These are phyloP conservation scores for Ophiostoma australiae DNA, from an alignment of 2,329 filamentous ascomycete species.

Conservation along the genomic window DNA sequence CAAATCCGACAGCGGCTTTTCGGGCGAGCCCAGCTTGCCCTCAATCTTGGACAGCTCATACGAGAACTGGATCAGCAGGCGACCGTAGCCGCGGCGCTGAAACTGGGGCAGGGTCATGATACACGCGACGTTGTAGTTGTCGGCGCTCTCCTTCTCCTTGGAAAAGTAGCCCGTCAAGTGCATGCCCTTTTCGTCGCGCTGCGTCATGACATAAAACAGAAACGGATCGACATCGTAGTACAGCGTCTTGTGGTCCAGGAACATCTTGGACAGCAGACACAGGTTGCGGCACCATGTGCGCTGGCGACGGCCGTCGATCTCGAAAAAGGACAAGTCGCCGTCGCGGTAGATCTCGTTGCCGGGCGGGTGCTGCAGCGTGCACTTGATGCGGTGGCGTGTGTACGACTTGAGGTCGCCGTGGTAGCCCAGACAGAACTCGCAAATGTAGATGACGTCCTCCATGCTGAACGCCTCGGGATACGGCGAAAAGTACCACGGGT, in stretches of 20 bases:
- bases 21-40: slow-evolving; percentile 88
- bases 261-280: slow-evolving; percentile 90
- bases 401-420: slow-evolving; percentile 81
- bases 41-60: slow-evolving; percentile 96
- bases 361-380: slow-evolving; percentile 83
- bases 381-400: slow-evolving; percentile 80
- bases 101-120: slow-evolving; percentile 95
- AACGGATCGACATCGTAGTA: slow-evolving; percentile 99
- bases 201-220: slow-evolving; percentile 96
- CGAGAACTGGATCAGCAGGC: slow-evolving; percentile 91
- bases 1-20: slow-evolving; percentile 92
- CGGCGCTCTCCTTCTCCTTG: slow-evolving; percentile 95
- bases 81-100: slow-evolving; percentile 89
- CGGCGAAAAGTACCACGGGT: slow-evolving; percentile 98
- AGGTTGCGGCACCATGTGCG: slow-evolving; percentile 95
- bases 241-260: slow-evolving; percentile 94
- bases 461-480: slow-evolving; percentile 87
- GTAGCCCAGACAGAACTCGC: slow-evolving; percentile 94
- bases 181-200: slow-evolving; percentile 79
- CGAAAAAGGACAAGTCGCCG: slow-evolving; percentile 89
- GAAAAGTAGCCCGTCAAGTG: slow-evolving; percentile 99
- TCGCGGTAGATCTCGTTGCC: slow-evolving; percentile 98
- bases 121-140: slow-evolving; percentile 97
- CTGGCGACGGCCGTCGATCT: slow-evolving; percentile 91
- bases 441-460: slow-evolving; percentile 88